phyloP scores from a whole-genome alignment of 306 rosid genomes.

The Pueraria montana region DNA sequence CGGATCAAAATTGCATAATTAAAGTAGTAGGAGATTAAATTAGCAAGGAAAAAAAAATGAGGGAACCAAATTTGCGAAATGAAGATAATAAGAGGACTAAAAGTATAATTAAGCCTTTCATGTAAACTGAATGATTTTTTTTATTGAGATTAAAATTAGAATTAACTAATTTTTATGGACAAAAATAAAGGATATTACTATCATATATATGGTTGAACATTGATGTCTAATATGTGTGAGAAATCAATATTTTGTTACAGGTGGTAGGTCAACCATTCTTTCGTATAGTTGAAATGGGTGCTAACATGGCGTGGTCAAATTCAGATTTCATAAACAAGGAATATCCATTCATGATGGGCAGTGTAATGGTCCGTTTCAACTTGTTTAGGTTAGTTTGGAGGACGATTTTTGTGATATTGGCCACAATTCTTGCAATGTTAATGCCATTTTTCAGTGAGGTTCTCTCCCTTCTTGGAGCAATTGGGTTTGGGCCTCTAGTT shows the following conservation, averaged over 20 bases:
- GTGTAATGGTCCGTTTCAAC: conserved; percentile 48
- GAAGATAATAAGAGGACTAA: too few species aligned
- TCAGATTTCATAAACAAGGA: conserved; percentile 64
- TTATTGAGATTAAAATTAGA: not conserved
- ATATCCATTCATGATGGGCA: conserved; percentile 36
- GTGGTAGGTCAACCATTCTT: conserved; percentile 67
- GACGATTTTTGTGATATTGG: conserved; percentile 56
- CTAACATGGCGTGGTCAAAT: conserved; percentile 58
- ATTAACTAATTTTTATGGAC: not conserved
- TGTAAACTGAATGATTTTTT: too few species aligned
- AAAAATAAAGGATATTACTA: not conserved
- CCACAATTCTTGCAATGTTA: conserved; percentile 58
- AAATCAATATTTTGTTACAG: conserved; percentile 43
- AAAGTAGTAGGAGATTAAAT: too few species aligned
- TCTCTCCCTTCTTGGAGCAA: conserved; percentile 73
- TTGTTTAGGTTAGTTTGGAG: conserved; percentile 73
- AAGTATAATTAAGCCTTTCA: too few species aligned
- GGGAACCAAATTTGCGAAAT: too few species aligned
- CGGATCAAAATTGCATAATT: too few species aligned
- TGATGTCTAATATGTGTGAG: not conserved
- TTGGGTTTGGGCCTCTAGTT: conserved; percentile 70
- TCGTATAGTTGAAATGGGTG: conserved; percentile 61
- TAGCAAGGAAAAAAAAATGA: too few species aligned
- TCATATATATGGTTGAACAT: not conserved
- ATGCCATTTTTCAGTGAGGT: conserved; percentile 74